phyloP scores from a whole-genome alignment of 352 stramenopile species.

The Globisporangium heterothallicum region DNA sequence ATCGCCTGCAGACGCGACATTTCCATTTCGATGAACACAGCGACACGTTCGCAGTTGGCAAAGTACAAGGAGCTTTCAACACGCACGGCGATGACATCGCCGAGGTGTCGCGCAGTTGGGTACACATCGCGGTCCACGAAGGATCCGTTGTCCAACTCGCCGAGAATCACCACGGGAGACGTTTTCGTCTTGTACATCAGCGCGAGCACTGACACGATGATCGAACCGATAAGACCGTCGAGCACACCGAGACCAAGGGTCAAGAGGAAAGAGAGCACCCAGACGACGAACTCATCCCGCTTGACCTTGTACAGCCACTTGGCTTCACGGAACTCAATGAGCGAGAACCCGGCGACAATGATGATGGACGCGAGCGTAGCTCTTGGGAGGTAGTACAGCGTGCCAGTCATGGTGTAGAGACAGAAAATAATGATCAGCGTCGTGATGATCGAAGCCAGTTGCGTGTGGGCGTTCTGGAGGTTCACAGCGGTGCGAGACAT shows the following conservation, averaged over 20 bases:
- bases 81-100: constrained; percentile 32
- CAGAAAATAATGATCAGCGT: constrained; percentile 79
- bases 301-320: constrained; percentile 72
- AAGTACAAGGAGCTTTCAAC: constrained; percentile 58
- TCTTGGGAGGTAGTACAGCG: constrained; percentile 85
- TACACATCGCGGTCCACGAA: constrained; percentile 32
- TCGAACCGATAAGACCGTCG: constrained; percentile 40
- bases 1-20: constrained; percentile 21
- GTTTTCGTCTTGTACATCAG: constrained; percentile 54
- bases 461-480: constrained; percentile 76
- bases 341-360: constrained; percentile 81
- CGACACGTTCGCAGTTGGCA: constrained; percentile 52
- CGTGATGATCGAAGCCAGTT: constrained; percentile 81
- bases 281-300: constrained; percentile 53
- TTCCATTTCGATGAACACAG: constrained; percentile 29
- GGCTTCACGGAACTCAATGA: constrained; percentile 86
- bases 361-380: constrained; percentile 81
- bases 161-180: constrained; percentile 30
- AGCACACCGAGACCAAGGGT: constrained; percentile 47
- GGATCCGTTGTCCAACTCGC: constrained; percentile 30
- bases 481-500: constrained; percentile 90
- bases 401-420: constrained; percentile 76
- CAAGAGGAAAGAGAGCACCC: constrained; percentile 40
- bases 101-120: constrained; percentile 15
- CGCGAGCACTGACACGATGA: constrained; percentile 49